Base-by-base conservation (phyloP, 2,329 filamentous ascomycete species). In the Xylaria sp. region DNA sequence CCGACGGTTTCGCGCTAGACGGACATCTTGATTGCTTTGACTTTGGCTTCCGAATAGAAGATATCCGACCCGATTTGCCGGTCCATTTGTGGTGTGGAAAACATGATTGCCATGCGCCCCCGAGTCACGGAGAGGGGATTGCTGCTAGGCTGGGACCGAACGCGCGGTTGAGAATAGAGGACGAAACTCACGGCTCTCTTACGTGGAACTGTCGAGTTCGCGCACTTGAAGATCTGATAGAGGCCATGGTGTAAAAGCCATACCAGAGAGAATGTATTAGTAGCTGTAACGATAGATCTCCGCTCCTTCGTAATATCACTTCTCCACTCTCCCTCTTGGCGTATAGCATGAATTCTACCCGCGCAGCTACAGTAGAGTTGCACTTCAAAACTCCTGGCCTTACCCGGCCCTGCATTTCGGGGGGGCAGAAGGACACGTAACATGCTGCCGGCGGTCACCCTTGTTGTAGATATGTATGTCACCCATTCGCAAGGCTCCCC, bases 201-300 rank as follows among this genome's bases (percentile, higher is more conserved):
- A 67, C 59, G 20, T 68, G 58, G 68, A 70, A 68, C 40, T 65
- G 65, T 60, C 59, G 68, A 58, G 65, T 68, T 44, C 58, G 66
- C 11, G 68, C 66, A 13, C 51, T 70, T 6, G 66, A 66, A 11
- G 68, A 68, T 13, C 44, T 68, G 38, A n/a, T 69, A 3, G 53
- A 58, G 23, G 67, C 57, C 6, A 69, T 69, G 49, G 3, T 5
- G 54, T 60, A 40, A 28, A 20, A 36, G 13, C 13, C 20, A 11
- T 6, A 6, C 7, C 17, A 23, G 56, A 48, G 60, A 28, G 13
- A 56, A 17, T 65, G 62, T 68, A 65, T 26, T 7, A 51, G 10
- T 68, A 65, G 49, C 38, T 31, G 33, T 26, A 36, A 56, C 26
- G 51, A 42, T 20, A 60, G 20, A 64, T 63, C 62, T 26, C 65